phyloP scores from a whole-genome alignment of 192 early-diverging fungal species.

The Thamnidium elegans region DNA sequence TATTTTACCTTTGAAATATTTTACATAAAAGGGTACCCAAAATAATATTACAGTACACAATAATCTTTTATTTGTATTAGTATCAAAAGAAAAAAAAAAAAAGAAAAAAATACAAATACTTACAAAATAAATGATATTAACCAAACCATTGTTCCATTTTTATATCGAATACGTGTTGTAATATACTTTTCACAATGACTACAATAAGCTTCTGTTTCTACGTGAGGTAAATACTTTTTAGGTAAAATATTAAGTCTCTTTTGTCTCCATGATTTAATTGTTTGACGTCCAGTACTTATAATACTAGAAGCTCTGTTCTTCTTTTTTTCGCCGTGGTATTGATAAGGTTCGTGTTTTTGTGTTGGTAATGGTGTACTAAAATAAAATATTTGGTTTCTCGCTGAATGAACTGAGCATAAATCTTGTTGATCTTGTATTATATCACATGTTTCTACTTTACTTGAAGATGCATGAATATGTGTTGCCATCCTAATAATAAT shows the following conservation, averaged over 20 bases:
- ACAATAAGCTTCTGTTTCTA: constrained; percentile 16
- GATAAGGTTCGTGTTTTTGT: neutral
- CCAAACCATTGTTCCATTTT: constrained; percentile 14
- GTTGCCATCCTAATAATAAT: neutral
- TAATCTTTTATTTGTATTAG: neutral
- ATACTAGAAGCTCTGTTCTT: neutral
- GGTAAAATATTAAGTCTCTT: neutral
- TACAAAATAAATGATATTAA: constrained; percentile 13
- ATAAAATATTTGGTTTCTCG: neutral
- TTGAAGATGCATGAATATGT: neutral
- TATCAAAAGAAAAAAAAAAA: no score
- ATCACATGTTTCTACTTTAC: neutral
- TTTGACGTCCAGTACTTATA: constrained; percentile 4
- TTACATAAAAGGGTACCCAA: constrained; percentile 22
- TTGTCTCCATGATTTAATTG: neutral
- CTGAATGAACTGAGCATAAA: neutral
- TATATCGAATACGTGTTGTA: constrained; percentile 8
- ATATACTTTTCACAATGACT: constrained; percentile 11
- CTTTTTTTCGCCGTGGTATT: neutral
- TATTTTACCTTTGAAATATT: constrained; percentile 24
- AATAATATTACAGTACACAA: constrained; percentile 18
- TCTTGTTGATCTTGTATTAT: no score
- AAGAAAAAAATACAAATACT: no score
- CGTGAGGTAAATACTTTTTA: constrained; percentile 7
- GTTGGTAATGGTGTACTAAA: neutral